Evolutionary conservation across 2,329 filamentous ascomycete species (phyloP).

Genomic region (Colletotrichum sp.): DNA sequence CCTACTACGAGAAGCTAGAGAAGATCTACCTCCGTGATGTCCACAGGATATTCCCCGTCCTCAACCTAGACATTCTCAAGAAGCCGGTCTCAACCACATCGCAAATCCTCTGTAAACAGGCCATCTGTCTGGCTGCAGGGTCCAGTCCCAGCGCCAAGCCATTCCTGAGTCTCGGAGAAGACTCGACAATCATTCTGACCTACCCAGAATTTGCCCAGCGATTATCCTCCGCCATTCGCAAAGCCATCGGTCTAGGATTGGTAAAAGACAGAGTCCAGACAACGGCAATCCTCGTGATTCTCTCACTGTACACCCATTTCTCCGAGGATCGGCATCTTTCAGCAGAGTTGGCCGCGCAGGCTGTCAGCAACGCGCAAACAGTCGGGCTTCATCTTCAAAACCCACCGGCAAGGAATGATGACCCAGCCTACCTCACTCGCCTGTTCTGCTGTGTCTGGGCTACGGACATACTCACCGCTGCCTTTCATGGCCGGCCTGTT

Average conservation of each 20-base stretch:
- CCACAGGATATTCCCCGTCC: constrained; percentile 25
- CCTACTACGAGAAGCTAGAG: constrained; percentile 24
- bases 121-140: constrained; percentile 25
- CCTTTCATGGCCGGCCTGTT: constrained; percentile 26
- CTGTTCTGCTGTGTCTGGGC: constrained; percentile 29
- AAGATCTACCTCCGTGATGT: constrained; percentile 12
- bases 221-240: constrained; percentile 19
- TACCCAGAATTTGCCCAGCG: constrained; percentile 16
- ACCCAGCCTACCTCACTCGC: constrained; percentile 18
- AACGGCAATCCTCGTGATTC: constrained; percentile 36
- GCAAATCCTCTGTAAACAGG: constrained; percentile 23
- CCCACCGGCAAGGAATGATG: constrained; percentile 23
- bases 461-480: constrained; percentile 26
- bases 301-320: constrained; percentile 28
- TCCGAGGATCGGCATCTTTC: constrained; percentile 20
- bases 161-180: constrained; percentile 18
- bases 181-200: not conserved
- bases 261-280: constrained; percentile 17
- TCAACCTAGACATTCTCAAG: constrained; percentile 23
- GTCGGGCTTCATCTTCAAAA: constrained; percentile 28
- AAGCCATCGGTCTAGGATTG: not conserved
- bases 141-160: constrained; percentile 22
- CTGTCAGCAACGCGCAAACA: constrained; percentile 26
- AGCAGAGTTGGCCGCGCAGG: constrained; percentile 24
- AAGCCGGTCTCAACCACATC: constrained; percentile 20